A percentile compares a stretch with the other conserved stretches of the same genome.
phyloP scores from a whole-genome alignment of 768 basidiomycete species.

The Dendrothele bispora region DNA sequence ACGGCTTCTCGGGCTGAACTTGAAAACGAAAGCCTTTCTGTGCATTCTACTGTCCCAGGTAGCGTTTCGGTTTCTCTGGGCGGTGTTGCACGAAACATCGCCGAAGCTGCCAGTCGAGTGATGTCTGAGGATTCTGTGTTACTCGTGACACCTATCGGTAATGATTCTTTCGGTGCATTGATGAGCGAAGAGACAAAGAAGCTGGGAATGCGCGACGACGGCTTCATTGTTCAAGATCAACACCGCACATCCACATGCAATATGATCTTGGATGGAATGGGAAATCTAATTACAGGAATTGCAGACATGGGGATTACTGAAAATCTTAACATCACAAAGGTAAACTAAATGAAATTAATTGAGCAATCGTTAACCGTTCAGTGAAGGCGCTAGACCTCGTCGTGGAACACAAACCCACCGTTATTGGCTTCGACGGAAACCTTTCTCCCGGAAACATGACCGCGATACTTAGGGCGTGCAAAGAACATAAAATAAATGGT shows the following conservation, averaged over 20 bases:
- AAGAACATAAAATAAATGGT: constrained; percentile 52
- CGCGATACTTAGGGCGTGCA: constrained; percentile 52
- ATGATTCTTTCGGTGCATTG: constrained; percentile 75
- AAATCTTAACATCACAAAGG: constrained; percentile 43
- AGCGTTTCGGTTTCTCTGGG: constrained; percentile 71
- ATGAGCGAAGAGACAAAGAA: constrained; percentile 54
- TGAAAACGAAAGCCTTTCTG: constrained; percentile 31
- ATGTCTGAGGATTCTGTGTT: constrained; percentile 34
- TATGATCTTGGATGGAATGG: constrained; percentile 71
- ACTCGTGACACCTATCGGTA: constrained; percentile 74
- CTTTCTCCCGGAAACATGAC: constrained; percentile 53
- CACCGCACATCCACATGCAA: constrained; percentile 81
- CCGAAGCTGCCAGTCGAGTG: constrained; percentile 82
- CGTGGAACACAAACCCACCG: constrained; percentile 41
- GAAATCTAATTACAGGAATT: constrained; percentile 79
- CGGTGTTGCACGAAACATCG: constrained; percentile 94
- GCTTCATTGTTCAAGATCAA: constrained; percentile 46
- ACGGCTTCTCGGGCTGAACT: constrained; percentile 49
- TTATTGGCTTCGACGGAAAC: constrained; percentile 81
- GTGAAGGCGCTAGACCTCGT: constrained; percentile 21
- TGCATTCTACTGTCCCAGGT: constrained; percentile 81
- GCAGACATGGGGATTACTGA: constrained; percentile 86
- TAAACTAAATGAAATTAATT: constrained; percentile 19
- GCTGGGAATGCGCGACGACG: constrained; percentile 83
- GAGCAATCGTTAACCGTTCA: constrained; percentile 39